A percentile compares a stretch with the other conserved stretches of the same genome.
phyloP scores from a whole-genome alignment of 371 early-diverging fungal species.

The Rhizomucor miehei region DNA sequence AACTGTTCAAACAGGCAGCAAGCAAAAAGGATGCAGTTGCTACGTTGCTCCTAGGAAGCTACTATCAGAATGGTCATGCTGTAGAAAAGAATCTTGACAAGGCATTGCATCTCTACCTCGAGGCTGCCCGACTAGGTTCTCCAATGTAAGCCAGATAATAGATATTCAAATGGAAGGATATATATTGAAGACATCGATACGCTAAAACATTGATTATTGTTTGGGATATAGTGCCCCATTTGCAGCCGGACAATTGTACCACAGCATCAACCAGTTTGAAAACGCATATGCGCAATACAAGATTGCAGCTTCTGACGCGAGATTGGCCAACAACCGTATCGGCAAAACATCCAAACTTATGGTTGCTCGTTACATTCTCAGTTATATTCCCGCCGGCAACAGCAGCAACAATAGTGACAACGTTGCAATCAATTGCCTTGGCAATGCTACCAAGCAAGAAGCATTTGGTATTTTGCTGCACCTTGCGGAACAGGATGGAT shows the following conservation, averaged over 20 bases:
- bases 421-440: not conserved
- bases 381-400: slow-evolving; percentile 25
- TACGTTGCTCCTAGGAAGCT: slow-evolving; percentile 63
- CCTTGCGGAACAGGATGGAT: slow-evolving; percentile 27
- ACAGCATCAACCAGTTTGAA: slow-evolving; percentile 29
- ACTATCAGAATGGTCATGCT: slow-evolving; percentile 52
- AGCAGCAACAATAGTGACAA: slow-evolving; percentile 1
- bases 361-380: slow-evolving; percentile 38
- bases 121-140: slow-evolving; percentile 35
- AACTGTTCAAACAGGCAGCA: slow-evolving; percentile 76
- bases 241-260: slow-evolving; percentile 42
- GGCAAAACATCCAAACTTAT: slow-evolving; percentile 33
- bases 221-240: slow-evolving; percentile 38
- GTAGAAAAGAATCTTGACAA: slow-evolving; percentile 53
- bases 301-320: slow-evolving; percentile 27
- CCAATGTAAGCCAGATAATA: slow-evolving; percentile 26
- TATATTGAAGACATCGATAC: not conserved
- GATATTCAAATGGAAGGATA: no score
- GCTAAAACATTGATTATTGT: not conserved
- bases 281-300: slow-evolving; percentile 35
- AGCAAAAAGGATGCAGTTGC: slow-evolving; percentile 77
- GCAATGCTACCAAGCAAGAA: slow-evolving; percentile 16
- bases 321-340: slow-evolving; percentile 22
- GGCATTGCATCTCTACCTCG: slow-evolving; percentile 45
- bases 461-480: slow-evolving; percentile 22